Percentiles rank a stretch among this genome's conserved stretches.
phyloP scores from a whole-genome alignment of 2,329 filamentous ascomycete species.

The Periconia digitata region DNA sequence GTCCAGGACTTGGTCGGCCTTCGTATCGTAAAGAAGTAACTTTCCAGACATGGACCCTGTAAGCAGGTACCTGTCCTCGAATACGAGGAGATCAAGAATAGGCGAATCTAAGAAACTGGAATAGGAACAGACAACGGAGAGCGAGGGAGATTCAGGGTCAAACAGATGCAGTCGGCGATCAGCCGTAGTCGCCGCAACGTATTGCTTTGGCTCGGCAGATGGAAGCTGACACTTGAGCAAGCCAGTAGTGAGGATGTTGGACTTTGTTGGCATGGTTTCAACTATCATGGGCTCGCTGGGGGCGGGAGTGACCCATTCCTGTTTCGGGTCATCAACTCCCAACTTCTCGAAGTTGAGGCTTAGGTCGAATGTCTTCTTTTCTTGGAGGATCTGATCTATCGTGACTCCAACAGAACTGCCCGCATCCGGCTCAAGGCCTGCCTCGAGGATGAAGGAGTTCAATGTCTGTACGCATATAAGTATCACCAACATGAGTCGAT shows the following conservation, averaged over 20 bases:
- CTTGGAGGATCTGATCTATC: slow-evolving; percentile 61
- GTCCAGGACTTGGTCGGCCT: slow-evolving; percentile 45
- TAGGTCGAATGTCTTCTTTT: slow-evolving; percentile 61
- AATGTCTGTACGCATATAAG: slow-evolving; percentile 51
- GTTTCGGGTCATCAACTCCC: slow-evolving; percentile 46
- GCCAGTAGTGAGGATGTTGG: slow-evolving; percentile 58
- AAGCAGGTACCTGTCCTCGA: slow-evolving; percentile 51
- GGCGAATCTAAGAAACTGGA: slow-evolving; percentile 53
- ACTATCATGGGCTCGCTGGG: slow-evolving; percentile 49
- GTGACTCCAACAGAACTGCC: slow-evolving; percentile 52
- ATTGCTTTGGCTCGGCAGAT: slow-evolving; percentile 18
- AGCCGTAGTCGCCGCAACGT: slow-evolving; percentile 39
- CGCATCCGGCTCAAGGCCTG: slow-evolving; percentile 54
- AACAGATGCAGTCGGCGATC: slow-evolving; percentile 52
- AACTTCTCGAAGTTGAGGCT: slow-evolving; percentile 59
- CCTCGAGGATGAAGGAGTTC: slow-evolving; percentile 59
- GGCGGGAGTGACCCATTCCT: slow-evolving; percentile 52
- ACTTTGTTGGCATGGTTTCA: slow-evolving; percentile 47
- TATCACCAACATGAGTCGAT: neutral
- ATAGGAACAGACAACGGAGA: slow-evolving; percentile 39
- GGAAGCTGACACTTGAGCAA: slow-evolving; percentile 41
- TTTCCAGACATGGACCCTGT: slow-evolving; percentile 62
- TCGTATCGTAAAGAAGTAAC: slow-evolving; percentile 51
- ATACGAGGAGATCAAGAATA: slow-evolving; percentile 53
- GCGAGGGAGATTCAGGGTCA: slow-evolving; percentile 32